Evolutionary conservation across 2,329 filamentous ascomycete genomes (phyloP).

Genomic region (Biscogniauxia mediterranea): DNA sequence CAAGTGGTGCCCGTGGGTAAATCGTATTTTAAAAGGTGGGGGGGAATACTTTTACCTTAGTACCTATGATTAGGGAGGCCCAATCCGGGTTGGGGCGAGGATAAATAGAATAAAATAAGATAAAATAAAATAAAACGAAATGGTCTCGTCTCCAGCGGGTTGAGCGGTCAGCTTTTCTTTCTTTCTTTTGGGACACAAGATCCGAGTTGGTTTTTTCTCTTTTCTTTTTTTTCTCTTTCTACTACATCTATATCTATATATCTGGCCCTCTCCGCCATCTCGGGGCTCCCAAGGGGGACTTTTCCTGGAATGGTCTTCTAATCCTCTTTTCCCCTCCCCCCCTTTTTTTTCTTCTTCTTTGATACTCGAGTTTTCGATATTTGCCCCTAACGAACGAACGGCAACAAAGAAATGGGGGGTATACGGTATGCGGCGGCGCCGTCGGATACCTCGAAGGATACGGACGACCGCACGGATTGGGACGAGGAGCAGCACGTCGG

Average conservation of each 20-base stretch:
- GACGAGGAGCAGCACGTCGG: not conserved
- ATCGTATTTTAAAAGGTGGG: not conserved
- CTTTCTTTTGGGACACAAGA: not conserved
- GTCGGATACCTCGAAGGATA: not conserved
- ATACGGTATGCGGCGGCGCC: not conserved
- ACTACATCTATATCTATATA: not conserved
- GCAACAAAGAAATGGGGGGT: not conserved
- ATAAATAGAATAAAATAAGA: no score
- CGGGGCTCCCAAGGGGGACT: no score
- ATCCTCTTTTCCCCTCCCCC: not conserved
- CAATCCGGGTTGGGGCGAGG: not conserved
- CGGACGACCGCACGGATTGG: not conserved
- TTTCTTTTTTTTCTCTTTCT: no score
- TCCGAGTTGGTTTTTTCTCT: not conserved
- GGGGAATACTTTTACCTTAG: no score
- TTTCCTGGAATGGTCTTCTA: no score
- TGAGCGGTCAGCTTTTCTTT: not conserved
- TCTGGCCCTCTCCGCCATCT: no score
- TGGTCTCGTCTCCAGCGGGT: not conserved
- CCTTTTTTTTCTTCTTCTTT: no score
- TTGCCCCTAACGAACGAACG: not conserved
- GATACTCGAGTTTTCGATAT: not conserved
- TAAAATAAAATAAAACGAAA: not conserved
- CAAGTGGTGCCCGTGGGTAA: not conserved
- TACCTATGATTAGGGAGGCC: not conserved